Evolutionary conservation across 2,329 filamentous ascomycete species (phyloP).

Genomic region (Fusarium sp.): DNA sequence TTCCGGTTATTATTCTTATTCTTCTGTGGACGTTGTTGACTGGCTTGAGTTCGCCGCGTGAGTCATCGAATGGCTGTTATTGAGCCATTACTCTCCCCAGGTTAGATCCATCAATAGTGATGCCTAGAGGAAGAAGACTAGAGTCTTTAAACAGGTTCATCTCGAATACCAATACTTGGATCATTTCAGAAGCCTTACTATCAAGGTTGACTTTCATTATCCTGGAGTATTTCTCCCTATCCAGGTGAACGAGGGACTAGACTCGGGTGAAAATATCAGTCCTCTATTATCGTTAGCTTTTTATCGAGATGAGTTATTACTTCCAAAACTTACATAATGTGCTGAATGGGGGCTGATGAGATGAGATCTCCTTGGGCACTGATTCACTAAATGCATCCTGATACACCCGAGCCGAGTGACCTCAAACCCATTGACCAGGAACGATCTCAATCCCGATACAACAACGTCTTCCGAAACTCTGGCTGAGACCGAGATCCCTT

Average conservation of each 20-base stretch:
- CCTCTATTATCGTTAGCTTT: not conserved
- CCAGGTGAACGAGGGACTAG: not conserved
- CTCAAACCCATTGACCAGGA: not conserved
- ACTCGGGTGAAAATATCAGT: not conserved
- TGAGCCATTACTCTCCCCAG: not conserved
- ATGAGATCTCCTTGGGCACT: not conserved
- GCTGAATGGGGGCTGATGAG: not conserved
- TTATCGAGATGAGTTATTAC: not conserved
- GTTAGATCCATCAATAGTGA: not conserved
- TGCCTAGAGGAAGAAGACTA: not conserved
- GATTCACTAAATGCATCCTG: not conserved
- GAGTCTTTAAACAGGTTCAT: not conserved
- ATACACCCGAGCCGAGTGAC: not conserved
- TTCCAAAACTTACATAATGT: not conserved
- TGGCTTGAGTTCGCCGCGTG: not conserved
- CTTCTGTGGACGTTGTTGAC: not conserved
- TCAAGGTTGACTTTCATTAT: not conserved
- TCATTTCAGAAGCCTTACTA: not conserved
- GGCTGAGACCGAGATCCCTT: not conserved
- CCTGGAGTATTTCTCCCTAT: not conserved
- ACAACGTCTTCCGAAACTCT: not conserved
- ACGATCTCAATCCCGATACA: not conserved
- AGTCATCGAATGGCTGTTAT: conserved; percentile 21
- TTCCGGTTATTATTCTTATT: not conserved
- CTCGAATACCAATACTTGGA: not conserved